phyloP scores from a whole-genome alignment of 352 stramenopile species.

The Globisporangium spiculum region DNA sequence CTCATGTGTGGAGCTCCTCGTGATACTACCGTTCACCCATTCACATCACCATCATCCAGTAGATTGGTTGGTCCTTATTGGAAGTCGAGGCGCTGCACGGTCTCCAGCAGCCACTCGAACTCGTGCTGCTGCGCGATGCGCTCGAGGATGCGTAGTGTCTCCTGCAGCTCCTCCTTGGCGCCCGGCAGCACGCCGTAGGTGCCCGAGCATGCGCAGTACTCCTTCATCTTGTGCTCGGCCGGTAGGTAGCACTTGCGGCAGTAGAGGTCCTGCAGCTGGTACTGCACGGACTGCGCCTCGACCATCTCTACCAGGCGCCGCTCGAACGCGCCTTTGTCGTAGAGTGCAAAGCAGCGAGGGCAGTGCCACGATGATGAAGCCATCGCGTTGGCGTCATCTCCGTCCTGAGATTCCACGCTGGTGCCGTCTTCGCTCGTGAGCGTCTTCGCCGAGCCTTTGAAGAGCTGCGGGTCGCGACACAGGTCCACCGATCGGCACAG shows the following conservation, averaged over 20 bases:
- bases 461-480: slow-evolving; percentile 90
- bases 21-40: neutral
- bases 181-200: slow-evolving; percentile 3
- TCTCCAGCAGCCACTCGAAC: slow-evolving; percentile 70
- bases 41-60: neutral
- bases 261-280: slow-evolving; percentile 91
- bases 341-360: slow-evolving; percentile 89
- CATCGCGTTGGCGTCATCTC: slow-evolving; percentile 20
- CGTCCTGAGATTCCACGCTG: slow-evolving; percentile 9
- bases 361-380: slow-evolving; percentile 81
- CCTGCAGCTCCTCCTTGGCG: slow-evolving; percentile 24
- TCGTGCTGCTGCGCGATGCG: slow-evolving; percentile 65
- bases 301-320: slow-evolving; percentile 89
- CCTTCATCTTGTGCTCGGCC: slow-evolving; percentile 68
- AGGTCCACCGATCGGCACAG: slow-evolving; percentile 96
- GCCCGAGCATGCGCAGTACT: slow-evolving; percentile 82
- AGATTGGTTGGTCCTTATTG: slow-evolving; percentile 1
- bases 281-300: slow-evolving; percentile 84
- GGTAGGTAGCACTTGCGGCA: slow-evolving; percentile 80
- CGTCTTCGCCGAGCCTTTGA: slow-evolving; percentile 61
- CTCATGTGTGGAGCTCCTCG: neutral
- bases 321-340: slow-evolving; percentile 90
- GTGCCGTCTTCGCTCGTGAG: slow-evolving; percentile 24
- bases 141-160: slow-evolving; percentile 62
- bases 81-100: slow-evolving; percentile 55